Evolutionary conservation across 2,329 filamentous ascomycete genomes (phyloP).

Genomic region (Lasiodiplodia gonubiensis): DNA sequence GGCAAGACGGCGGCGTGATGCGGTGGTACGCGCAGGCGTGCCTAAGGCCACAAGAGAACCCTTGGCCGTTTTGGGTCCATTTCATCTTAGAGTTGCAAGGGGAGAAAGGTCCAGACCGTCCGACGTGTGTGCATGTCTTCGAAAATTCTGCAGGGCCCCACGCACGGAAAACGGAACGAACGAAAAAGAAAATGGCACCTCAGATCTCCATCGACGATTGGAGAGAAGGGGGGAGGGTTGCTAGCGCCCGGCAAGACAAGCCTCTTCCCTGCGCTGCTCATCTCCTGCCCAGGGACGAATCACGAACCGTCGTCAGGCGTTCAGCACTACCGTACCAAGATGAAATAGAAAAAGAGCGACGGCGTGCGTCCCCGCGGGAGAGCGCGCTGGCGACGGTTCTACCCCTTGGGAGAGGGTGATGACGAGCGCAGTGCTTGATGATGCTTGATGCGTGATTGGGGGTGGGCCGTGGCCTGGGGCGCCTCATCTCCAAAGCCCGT

Average conservation of each 20-base stretch:
- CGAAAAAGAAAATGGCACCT: neutral
- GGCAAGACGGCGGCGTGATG: too few relatives aligned
- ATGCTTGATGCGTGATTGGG: constrained; percentile 2
- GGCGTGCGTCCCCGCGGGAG: too few relatives aligned
- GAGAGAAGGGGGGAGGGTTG: neutral
- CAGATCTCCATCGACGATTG: neutral
- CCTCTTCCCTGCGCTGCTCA: constrained; percentile 15
- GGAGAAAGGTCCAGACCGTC: neutral
- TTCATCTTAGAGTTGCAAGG: neutral
- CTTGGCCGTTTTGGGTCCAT: neutral
- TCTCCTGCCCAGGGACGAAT: constrained; percentile 9
- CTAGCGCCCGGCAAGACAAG: neutral
- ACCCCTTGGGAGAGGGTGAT: neutral
- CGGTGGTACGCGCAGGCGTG: too few relatives aligned
- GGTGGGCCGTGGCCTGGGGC: neutral
- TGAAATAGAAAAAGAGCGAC: neutral
- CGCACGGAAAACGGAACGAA: neutral
- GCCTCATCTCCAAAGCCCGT: neutral
- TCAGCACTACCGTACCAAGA: neutral
- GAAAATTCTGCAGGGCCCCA: too few relatives aligned
- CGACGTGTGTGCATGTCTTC: neutral
- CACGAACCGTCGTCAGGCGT: constrained; percentile 2
- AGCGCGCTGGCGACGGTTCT: neutral
- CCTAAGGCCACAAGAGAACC: too few relatives aligned
- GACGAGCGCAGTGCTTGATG: neutral